Evolutionary conservation across 805 yeast species (phyloP), one percentile per base, ranked within the genome.

Genomic region (Yamadazyma akitaensis): DNA sequence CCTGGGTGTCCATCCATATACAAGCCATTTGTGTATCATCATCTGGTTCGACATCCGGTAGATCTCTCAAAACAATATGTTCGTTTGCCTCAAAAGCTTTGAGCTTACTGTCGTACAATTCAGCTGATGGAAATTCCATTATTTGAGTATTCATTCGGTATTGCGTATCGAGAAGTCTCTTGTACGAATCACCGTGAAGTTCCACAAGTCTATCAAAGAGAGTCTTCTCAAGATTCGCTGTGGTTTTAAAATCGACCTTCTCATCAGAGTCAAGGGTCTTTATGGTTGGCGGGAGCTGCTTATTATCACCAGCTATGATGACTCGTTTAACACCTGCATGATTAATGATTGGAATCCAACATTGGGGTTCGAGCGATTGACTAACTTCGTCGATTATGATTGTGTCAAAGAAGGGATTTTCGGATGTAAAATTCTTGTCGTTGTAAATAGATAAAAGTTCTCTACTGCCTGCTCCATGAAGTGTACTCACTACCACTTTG

Each of bases 381-480:
- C 97, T 89, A 0, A 92, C 97, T 64, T 92, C 99, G 65, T 92
- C 99, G 31, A 92, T 91, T 11, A 94, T 86, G 28, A 92, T 72
- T 0, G 96, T 81, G 53, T 88, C 88, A 58, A 92, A 88, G 11
- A 82, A 59, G 2, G 72, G 68, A 24, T 63, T 61, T 2, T 62
- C 65, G 7, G 33, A 38, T 7, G 48, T 46, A 2, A 49, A 50
- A 1, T 44, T 39, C 16, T 52, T 57, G 31, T 64, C 68, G 35
- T 64, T 68, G 55, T 79, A 77, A 36, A 82, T 65, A 2, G 78
- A 72, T n/a, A 77, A 70, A 9, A 90, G 64, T 41, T 85, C 90
- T 55, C 82, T 71, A 0, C 89, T 73, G 9, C 95, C 89, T 0
- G 96, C 79, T 0, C 97, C 96, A 64, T 92, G 98, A 14, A 94